Base-by-base conservation (phyloP, 768 basidiomycete species). In the Melanogaster broomeanus region DNA sequence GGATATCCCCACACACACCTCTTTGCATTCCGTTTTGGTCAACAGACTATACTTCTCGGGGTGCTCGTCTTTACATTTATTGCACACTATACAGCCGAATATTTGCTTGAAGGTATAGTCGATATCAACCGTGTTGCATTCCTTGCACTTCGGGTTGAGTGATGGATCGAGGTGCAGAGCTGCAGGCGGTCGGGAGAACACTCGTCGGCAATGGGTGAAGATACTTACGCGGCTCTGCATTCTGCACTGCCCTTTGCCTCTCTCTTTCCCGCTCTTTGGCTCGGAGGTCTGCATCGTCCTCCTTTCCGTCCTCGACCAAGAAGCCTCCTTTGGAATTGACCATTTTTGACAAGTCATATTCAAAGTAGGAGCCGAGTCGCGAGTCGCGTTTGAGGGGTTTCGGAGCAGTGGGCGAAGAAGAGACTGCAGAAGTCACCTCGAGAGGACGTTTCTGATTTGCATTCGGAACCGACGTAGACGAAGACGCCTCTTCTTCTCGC, bases 1-100 rank as follows among this genome's bases (percentile, higher is more conserved):
- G n/a, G 38, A 45, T 27, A 28, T 16, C 37, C 22, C 19, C 21
- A 19, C 7, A 63, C 82, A 39, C 57, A 89, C 92, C 77, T 93
- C 89, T 71, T 95, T 97, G 70, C 96, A 98, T 72, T 99, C 97
- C 0, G 97, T 98, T 75, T 99, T 99, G 6, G 97, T 99, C 50
- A 99, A 70, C 7, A 99, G 76, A 66, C 93, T 91, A 65, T 97
- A 99, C 69, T 87, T 91, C 62, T 98, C 95, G 7, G 94, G 91
- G 49, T 83, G 79, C 52, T 87, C 84, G 61, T 94, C 86, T 74
- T 95, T 93, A 70, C 95, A 98, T 53, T 79, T 82, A 61, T 88
- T 87, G 73, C 97, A 99, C 1, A 98, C 90, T 15, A 84, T 69
- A 66, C 88, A 88, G 21, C 84, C 79, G 63, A 98, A 98, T 28